Percentiles rank a stretch among this genome's conserved stretches.
Evolutionary conservation across 495 filamentous ascomycete species (phyloP).

Genomic region (Neurospora sp.): DNA sequence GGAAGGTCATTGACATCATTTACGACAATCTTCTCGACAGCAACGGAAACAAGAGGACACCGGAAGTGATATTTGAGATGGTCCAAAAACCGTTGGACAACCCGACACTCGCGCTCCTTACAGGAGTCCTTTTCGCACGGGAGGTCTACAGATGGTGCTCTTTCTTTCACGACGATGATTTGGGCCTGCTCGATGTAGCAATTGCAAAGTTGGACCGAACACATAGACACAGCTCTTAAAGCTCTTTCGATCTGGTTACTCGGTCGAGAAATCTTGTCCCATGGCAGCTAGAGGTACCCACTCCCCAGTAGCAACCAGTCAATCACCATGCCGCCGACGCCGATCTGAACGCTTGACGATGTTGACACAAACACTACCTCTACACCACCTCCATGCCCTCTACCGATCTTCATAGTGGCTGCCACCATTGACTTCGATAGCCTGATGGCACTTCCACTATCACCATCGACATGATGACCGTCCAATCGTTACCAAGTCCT

Average conservation of each 20-base stretch:
- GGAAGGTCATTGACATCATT: background rate
- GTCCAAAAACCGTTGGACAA: background rate
- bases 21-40: background rate
- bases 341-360: background rate
- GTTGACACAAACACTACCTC: background rate
- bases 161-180: background rate
- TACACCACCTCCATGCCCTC: background rate
- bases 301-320: background rate
- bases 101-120: background rate
- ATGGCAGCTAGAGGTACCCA: background rate
- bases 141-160: background rate
- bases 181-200: background rate
- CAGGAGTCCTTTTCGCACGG: background rate
- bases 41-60: background rate
- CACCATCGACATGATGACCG: background rate
- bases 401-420: background rate
- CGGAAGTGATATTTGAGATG: background rate
- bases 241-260: background rate
- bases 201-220: background rate
- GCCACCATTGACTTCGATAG: background rate
- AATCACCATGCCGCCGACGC: background rate
- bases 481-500: background rate
- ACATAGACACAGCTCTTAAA: background rate
- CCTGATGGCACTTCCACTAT: background rate
- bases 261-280: background rate